Conservation (phyloP, 2,329 filamentous ascomycete species). For the Myriosclerotinia duriaeana region DNA sequence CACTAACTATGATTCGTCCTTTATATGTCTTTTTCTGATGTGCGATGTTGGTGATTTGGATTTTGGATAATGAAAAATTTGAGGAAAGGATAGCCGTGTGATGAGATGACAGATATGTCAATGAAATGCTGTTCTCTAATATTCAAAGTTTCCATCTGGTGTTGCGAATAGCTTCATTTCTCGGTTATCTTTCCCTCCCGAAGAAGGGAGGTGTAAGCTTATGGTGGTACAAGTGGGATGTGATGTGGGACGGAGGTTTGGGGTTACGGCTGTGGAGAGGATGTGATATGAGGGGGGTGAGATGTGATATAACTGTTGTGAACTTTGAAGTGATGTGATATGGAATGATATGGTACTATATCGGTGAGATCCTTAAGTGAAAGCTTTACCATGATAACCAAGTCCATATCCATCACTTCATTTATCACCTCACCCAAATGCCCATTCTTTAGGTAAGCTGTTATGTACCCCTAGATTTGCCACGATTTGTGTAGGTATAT, state of each 20-base stretch:
- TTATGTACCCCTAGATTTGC: no score
- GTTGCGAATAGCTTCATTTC: not conserved
- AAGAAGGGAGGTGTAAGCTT: not conserved
- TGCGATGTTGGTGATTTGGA: not conserved
- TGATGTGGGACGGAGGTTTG: not conserved
- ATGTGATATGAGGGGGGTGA: not conserved
- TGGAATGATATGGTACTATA: no score
- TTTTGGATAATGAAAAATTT: not conserved
- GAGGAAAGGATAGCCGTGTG: not conserved
- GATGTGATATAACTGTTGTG: not conserved
- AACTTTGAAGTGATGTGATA: no score
- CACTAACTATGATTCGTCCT: not conserved
- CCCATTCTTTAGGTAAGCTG: no score
- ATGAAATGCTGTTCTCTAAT: not conserved
- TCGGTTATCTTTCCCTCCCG: not conserved
- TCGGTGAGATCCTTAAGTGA: not conserved
- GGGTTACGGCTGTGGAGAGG: not conserved
- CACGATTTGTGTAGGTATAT: no score
- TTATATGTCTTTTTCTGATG: not conserved
- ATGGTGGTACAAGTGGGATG: not conserved
- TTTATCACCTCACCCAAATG: no score
- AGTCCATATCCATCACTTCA: no score
- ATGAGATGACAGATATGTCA: not conserved
- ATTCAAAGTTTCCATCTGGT: not conserved
- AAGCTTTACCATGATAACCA: no score